Evolutionary conservation across 352 stramenopile species (phyloP).

Genomic region (Phytophthora colocasiae): DNA sequence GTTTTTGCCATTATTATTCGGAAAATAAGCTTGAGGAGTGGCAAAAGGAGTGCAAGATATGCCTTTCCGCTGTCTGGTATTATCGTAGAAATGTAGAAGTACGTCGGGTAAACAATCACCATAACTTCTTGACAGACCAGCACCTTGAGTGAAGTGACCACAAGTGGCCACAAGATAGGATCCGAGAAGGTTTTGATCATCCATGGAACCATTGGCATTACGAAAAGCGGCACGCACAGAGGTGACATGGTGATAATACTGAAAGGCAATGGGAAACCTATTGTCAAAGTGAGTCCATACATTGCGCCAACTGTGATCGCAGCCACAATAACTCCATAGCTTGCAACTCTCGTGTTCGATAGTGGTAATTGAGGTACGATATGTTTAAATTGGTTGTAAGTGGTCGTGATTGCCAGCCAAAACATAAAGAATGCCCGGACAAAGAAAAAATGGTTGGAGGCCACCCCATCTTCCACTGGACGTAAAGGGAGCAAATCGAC

Average conservation of each 20-base stretch:
- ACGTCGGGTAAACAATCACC: constrained; percentile 37
- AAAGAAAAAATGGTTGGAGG: constrained; percentile 22
- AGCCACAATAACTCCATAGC: constrained; percentile 10
- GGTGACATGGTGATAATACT: constrained; percentile 25
- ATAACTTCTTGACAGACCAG: constrained; percentile 26
- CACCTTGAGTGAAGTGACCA: constrained; percentile 22
- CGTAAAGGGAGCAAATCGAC: constrained; percentile 22
- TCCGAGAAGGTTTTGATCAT: constrained; percentile 11
- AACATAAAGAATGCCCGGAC: constrained; percentile 16
- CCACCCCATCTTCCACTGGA: constrained; percentile 6
- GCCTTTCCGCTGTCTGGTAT: constrained; percentile 14
- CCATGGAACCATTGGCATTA: constrained; percentile 5
- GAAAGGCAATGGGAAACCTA: constrained; percentile 50
- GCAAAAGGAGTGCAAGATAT: constrained; percentile 32
- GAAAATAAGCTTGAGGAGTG: constrained; percentile 35
- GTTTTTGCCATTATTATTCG: constrained; percentile 28
- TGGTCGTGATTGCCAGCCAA: constrained; percentile 18
- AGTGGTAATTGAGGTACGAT: constrained; percentile 16
- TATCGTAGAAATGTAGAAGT: constrained; percentile 32
- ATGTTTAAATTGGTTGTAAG: constrained; percentile 27
- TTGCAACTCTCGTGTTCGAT: constrained; percentile 1
- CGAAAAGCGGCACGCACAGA: constrained; percentile 17
- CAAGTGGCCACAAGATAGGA: neutral
- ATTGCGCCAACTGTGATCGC: neutral
- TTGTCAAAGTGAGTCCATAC: constrained; percentile 14